Evolutionary conservation across 23 red algal species (phyloP), one percentile per base, ranked within the genome.

Genomic region (Gracilaria gracilis): DNA sequence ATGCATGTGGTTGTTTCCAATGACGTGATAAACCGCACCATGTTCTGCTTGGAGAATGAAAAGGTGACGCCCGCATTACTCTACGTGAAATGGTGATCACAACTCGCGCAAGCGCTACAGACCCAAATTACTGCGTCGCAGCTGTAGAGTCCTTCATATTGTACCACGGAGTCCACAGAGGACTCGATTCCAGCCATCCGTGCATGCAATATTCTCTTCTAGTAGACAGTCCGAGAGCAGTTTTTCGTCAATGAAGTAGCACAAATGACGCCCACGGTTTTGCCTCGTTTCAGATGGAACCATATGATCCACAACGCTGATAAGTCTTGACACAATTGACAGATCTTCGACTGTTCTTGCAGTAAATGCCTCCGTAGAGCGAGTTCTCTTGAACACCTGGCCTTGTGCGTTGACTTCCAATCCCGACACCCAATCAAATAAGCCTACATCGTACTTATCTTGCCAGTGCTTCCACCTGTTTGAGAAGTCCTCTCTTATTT

Each of bases 311-410:
- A 79, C 34, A 11, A 79, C 39, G 27, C 74, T 79, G 14, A 79
- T 50, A 1, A 79, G 42, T n/a, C 19, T 6, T 50, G 24, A 57
- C 14, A 50, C 50, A 57, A 79, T 79, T 34, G 74, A 79, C 4
- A 79, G 21, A 34, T 79, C 42, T 51, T 79, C 74, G 2, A 50
- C 42, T 13, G 74, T 13, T 57, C 23, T 79, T 50, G 74, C 14
- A 31, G 9, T 28, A n/a, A 79, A 79, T 23, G 39, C 74, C 15
- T 79, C 19, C 6, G 23, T 23, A 12, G 74, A 50, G 5, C 50
- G 46, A 79, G 35, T 11, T 46, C 50, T 79, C 50, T 47, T 79
- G 23, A 28, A 79, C 74, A 79, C 74, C 24, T 79, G 74, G 20
- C 39, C 74, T 57, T 79, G 74, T 21, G 4, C 74, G 27, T 32